Evolutionary conservation across 1,284 basidiomycete species (phyloP).

Genomic region (Polyporus tsugae): DNA sequence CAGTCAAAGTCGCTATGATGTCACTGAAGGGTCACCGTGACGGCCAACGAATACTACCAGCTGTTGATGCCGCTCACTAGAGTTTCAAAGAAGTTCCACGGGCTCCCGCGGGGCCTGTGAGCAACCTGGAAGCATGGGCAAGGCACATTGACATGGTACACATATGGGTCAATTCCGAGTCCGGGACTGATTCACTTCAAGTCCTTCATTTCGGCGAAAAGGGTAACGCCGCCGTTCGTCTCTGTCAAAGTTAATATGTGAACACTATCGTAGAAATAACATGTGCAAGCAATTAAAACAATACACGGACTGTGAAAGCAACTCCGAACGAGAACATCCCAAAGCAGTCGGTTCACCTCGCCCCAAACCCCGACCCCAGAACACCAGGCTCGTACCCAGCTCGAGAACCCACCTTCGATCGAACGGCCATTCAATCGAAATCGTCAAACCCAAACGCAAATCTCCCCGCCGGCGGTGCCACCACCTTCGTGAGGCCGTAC

Average conservation of each 20-base stretch:
- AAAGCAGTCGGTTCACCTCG: neutral
- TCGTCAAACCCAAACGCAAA: conserved; percentile 5
- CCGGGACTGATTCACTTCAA: neutral
- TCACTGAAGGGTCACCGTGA: neutral
- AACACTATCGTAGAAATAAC: neutral
- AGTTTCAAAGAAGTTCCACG: neutral
- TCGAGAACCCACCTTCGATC: conserved; percentile 2
- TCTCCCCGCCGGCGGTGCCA: neutral
- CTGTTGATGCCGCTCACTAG: neutral
- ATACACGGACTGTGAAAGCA: neutral
- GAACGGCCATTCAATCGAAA: conserved; percentile 8
- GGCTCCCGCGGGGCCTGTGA: neutral
- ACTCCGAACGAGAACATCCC: neutral
- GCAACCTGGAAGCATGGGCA: no score
- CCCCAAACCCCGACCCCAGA: neutral
- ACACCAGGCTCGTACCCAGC: conserved; percentile 2
- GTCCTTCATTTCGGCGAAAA: neutral
- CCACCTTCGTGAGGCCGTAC: neutral
- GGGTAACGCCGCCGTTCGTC: conserved; percentile 3
- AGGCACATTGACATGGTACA: neutral
- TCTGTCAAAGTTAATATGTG: neutral
- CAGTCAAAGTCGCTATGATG: conserved; percentile 2
- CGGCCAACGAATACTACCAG: neutral
- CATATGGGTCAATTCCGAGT: neutral
- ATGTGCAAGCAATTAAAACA: neutral